Conservation (phyloP, 73 alveolate species). For the Tetrahymena elliotti region DNA sequence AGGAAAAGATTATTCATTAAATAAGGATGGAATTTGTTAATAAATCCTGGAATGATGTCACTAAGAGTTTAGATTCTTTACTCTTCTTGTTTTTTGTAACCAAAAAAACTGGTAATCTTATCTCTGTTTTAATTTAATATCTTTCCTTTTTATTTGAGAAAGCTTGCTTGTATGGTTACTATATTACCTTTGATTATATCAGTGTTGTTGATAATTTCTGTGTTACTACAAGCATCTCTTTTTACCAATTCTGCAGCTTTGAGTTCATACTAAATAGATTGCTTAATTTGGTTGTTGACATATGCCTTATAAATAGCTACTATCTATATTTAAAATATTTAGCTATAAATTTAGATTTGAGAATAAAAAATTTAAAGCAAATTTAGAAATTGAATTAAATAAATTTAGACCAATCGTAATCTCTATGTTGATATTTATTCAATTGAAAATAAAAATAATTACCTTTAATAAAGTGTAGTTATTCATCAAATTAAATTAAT, state of each 20-base stretch:
- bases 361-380: background rate
- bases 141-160: background rate
- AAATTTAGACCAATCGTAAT: too few species aligned
- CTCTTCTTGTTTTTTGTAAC: background rate
- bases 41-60: background rate
- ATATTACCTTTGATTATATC: background rate
- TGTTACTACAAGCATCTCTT: background rate
- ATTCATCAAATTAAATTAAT: background rate
- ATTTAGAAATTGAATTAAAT: too few species aligned
- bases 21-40: background rate
- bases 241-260: background rate
- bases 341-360: background rate
- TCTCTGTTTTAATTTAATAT: background rate
- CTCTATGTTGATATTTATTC: too few species aligned
- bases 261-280: background rate
- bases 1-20: background rate
- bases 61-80: background rate
- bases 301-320: background rate
- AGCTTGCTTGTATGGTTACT: background rate
- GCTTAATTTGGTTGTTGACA: background rate
- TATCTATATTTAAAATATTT: background rate
- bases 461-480: background rate
- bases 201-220: background rate
- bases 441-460: too few species aligned
- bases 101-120: background rate